Percentiles rank a stretch among this genome's conserved stretches.
Conservation (phyloP, 1,284 basidiomycete species). For the Leccinum ponderosum region DNA sequence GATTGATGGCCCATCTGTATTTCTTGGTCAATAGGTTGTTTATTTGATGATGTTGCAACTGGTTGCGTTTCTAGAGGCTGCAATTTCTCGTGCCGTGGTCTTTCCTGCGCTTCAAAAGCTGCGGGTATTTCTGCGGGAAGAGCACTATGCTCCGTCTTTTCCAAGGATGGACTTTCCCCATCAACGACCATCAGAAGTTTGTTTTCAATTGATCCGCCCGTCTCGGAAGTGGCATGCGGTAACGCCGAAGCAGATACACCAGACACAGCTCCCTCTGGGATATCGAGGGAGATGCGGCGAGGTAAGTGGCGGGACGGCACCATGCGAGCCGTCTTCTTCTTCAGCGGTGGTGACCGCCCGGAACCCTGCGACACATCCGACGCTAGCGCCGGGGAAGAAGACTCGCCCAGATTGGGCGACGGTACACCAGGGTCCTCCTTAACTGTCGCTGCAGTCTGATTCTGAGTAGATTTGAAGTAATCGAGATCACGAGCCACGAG, state of each 20-base stretch:
- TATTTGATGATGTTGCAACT: neutral
- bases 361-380: constrained; percentile 3
- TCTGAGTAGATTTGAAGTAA: constrained; percentile 28
- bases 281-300: constrained; percentile 15
- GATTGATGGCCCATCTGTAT: neutral
- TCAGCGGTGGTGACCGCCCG: constrained; percentile 4
- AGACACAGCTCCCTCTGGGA: neutral
- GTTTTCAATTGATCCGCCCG: neutral
- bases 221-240: neutral
- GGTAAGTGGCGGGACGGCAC: constrained; percentile 26
- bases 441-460: neutral
- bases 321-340: constrained; percentile 28
- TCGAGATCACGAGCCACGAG: constrained; percentile 32
- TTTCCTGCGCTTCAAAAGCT: neutral
- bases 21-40: neutral
- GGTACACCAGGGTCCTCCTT: neutral
- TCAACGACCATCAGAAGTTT: constrained; percentile 8
- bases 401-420: constrained; percentile 1
- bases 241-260: neutral
- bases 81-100: neutral
- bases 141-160: neutral
- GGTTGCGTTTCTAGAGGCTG: neutral
- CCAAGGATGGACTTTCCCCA: neutral
- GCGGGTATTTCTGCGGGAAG: neutral
- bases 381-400: neutral